phyloP scores from a whole-genome alignment of 306 rosid genomes.

The Glycyrrhiza uralensis region DNA sequence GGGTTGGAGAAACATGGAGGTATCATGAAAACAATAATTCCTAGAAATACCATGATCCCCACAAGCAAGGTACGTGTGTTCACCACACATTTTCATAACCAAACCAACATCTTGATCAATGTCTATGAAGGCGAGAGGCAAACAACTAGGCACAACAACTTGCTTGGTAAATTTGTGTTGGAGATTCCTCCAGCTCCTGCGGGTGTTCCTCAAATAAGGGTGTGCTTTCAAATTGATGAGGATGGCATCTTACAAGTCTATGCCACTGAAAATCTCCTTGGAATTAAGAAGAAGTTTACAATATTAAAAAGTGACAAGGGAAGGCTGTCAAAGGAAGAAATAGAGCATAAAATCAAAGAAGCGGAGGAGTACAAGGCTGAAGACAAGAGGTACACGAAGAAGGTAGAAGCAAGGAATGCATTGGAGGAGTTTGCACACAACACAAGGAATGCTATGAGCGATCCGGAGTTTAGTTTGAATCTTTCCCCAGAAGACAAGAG shows the following conservation, averaged over 20 bases:
- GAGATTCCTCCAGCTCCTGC: slow-evolving; percentile 40
- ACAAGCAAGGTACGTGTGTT: slow-evolving; percentile 27
- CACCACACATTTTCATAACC: slow-evolving; percentile 33
- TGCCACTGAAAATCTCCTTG: not conserved
- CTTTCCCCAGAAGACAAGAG: not conserved
- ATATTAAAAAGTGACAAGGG: not conserved
- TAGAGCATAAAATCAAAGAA: not conserved
- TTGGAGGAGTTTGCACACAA: not conserved
- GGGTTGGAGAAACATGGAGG: not conserved
- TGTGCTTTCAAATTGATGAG: slow-evolving; percentile 42
- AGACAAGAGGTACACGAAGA: not conserved
- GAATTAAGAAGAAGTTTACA: not conserved
- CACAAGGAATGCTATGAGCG: not conserved
- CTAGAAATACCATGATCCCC: not conserved
- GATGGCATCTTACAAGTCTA: slow-evolving; percentile 30
- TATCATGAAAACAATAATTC: not conserved
- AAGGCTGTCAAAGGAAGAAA: not conserved
- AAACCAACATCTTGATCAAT: slow-evolving; percentile 4
- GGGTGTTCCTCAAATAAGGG: slow-evolving; percentile 30
- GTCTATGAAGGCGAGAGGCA: slow-evolving; percentile 58
- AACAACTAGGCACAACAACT: slow-evolving; percentile 31
- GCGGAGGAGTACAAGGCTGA: not conserved
- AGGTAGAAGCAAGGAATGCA: not conserved
- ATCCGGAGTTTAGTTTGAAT: not conserved
- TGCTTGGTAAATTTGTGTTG: slow-evolving; percentile 32